phyloP scores from a whole-genome alignment of 2,329 filamentous ascomycete species.

The Talaromyces rugulosus region DNA sequence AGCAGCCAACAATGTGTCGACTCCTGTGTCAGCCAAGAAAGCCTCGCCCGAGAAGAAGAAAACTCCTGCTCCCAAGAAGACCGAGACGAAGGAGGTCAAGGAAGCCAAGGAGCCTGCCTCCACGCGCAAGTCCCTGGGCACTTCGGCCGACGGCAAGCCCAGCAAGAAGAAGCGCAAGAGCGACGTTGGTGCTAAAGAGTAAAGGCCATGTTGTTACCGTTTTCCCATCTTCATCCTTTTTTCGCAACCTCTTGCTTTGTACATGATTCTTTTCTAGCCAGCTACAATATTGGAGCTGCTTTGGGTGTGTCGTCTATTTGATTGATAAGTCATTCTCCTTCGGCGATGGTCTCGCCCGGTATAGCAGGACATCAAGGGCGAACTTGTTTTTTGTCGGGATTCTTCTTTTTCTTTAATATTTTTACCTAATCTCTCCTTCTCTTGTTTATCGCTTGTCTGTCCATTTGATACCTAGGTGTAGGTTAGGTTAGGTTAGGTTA shows the following conservation, averaged over 20 bases:
- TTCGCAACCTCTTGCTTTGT: background rate
- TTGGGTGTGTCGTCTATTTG: background rate
- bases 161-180: conserved; percentile 48
- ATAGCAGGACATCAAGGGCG: background rate
- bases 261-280: background rate
- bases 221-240: background rate
- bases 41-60: conserved; percentile 32
- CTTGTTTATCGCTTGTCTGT: background rate
- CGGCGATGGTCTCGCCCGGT: background rate
- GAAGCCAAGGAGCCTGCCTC: conserved; percentile 18
- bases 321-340: background rate
- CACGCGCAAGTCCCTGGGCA: conserved; percentile 25
- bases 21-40: conserved; percentile 33
- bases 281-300: background rate
- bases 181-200: conserved; percentile 28
- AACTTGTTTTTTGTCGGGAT: background rate
- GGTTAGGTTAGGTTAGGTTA: background rate
- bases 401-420: background rate
- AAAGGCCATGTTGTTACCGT: background rate
- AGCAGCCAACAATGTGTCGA: conserved; percentile 29
- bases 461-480: background rate
- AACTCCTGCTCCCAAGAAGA: conserved; percentile 20
- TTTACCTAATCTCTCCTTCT: background rate
- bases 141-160: conserved; percentile 28
- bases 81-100: conserved; percentile 25